These are phyloP conservation scores for Quercus robur DNA, from an alignment of 306 rosid genomes.

Conservation along the genomic window DNA sequence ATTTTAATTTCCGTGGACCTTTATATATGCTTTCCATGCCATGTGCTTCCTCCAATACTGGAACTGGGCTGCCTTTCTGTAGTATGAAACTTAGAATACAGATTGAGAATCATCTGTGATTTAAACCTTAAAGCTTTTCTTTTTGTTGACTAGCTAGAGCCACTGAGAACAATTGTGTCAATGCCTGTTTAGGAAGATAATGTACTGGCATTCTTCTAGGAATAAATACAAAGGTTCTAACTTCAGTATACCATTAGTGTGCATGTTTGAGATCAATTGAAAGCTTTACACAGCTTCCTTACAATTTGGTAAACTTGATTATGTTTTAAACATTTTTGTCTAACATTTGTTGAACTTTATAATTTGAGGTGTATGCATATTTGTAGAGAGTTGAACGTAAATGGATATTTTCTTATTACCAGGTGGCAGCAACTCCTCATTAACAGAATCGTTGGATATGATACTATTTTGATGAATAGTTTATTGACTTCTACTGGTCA, in stretches of 20 bases:
- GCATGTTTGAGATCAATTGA: background rate
- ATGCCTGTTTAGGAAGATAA: background rate
- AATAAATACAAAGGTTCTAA: background rate
- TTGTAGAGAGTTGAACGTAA: background rate
- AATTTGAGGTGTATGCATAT: background rate
- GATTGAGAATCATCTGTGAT: background rate
- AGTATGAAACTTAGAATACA: background rate
- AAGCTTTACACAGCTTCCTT: background rate
- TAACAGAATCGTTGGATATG: conserved; percentile 96
- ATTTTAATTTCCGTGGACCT: background rate
- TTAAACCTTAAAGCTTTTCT: background rate
- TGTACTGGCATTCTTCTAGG: background rate
- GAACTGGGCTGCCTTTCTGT: background rate
- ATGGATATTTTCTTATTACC: conserved; percentile 29
- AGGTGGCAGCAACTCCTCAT: conserved; percentile 99
- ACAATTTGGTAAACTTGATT: background rate
- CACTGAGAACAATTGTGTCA: background rate
- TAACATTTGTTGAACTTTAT: background rate
- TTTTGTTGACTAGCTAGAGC: background rate
- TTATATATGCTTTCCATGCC: background rate
- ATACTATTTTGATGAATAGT: conserved; percentile 97
- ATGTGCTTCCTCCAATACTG: no score
- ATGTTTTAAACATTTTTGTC: conserved; percentile 7
- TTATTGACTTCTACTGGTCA: conserved; percentile 89
- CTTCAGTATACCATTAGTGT: background rate